Evolutionary conservation across 192 early-diverging fungal genomes (phyloP).

Genomic region (Phlyctochytrium planicorne): DNA sequence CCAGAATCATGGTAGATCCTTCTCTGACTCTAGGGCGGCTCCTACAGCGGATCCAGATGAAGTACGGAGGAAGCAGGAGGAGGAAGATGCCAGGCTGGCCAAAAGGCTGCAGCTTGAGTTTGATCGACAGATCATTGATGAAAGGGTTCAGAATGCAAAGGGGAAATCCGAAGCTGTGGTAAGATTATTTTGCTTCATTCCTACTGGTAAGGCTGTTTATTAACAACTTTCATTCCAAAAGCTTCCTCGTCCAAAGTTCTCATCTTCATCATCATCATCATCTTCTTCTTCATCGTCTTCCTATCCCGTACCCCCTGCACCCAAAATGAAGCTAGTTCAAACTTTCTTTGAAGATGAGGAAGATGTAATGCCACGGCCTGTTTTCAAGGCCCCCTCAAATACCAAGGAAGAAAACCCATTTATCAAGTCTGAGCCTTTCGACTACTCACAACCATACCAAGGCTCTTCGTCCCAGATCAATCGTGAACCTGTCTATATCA

Average conservation of each 20-base stretch:
- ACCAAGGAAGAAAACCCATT: too few species aligned
- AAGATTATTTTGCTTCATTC: neutral
- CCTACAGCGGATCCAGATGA: neutral
- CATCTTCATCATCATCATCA: too few species aligned
- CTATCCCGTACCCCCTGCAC: neutral
- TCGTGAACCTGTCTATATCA: too few species aligned
- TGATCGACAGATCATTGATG: neutral
- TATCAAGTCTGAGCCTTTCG: too few species aligned
- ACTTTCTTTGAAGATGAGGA: too few species aligned
- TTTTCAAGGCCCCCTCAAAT: too few species aligned
- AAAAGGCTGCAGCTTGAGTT: neutral
- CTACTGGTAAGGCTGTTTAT: too few species aligned
- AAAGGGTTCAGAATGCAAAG: constrained; percentile 1
- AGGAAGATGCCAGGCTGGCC: neutral
- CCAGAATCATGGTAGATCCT: neutral
- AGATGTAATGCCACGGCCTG: too few species aligned
- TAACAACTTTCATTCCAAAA: neutral
- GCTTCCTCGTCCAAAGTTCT: too few species aligned
- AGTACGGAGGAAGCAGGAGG: constrained; percentile 4
- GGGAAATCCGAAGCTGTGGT: neutral
- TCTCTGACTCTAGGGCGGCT: neutral
- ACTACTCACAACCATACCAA: neutral
- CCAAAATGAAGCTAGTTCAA: neutral
- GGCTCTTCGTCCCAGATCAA: too few species aligned
- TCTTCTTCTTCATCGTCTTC: constrained; percentile 1